Conservation (phyloP, 768 basidiomycete genomes). For the Nevesoporus exiguus region DNA sequence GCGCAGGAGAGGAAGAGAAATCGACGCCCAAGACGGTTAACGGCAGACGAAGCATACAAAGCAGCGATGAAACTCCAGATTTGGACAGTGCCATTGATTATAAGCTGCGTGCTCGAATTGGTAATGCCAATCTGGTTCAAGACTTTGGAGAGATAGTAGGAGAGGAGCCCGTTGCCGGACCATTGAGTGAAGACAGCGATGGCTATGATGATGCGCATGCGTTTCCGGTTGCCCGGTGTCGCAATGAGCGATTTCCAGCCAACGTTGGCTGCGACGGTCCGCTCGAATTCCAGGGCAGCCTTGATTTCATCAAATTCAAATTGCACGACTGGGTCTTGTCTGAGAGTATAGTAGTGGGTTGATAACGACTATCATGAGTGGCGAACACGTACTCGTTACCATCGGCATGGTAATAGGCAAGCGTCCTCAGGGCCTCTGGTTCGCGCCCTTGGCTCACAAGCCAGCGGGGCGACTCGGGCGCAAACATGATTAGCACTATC, state of each 20-base stretch:
- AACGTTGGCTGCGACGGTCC: constrained; percentile 51
- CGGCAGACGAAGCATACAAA: constrained; percentile 51
- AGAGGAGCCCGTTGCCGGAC: constrained; percentile 83
- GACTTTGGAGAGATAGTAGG: constrained; percentile 76
- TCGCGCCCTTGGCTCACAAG: constrained; percentile 73
- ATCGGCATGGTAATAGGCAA: constrained; percentile 84
- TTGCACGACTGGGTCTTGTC: constrained; percentile 62
- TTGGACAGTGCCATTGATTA: constrained; percentile 84
- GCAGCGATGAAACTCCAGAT: constrained; percentile 77
- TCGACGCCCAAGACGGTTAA: constrained; percentile 69
- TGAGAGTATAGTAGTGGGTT: constrained; percentile 10
- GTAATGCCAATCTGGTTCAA: constrained; percentile 67
- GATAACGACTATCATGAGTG: background rate
- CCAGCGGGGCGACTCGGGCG: constrained; percentile 85
- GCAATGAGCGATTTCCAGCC: constrained; percentile 68
- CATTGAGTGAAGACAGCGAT: constrained; percentile 84
- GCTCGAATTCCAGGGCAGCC: constrained; percentile 69
- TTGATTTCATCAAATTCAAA: constrained; percentile 83
- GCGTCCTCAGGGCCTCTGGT: constrained; percentile 58
- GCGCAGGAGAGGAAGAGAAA: constrained; percentile 62
- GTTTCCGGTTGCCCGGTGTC: constrained; percentile 69
- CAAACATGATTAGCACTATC: constrained; percentile 60
- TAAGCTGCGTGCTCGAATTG: constrained; percentile 57
- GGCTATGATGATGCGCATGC: constrained; percentile 72
- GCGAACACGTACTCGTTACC: constrained; percentile 48